Evolutionary conservation across 352 stramenopile genomes (phyloP).

Genomic region (Pythium sukuiense): DNA sequence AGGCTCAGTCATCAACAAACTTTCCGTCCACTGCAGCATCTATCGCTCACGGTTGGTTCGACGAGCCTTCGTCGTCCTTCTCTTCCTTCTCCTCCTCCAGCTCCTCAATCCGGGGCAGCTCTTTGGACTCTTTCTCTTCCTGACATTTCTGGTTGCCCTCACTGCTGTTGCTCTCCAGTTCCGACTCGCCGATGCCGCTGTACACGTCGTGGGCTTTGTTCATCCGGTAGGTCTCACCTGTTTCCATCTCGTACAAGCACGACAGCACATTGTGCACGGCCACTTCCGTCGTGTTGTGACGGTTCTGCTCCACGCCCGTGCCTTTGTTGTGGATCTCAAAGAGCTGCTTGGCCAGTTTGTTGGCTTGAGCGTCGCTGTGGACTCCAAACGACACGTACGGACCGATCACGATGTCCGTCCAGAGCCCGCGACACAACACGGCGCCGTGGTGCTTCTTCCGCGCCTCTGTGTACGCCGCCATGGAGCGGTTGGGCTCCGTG

Average conservation of each 20-base stretch:
- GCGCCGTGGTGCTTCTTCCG: constrained; percentile 76
- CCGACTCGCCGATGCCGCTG: constrained; percentile 76
- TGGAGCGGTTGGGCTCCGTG: constrained; percentile 87
- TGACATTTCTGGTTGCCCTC: constrained; percentile 8
- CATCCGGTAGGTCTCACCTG: constrained; percentile 85
- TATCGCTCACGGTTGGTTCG: constrained; percentile 23
- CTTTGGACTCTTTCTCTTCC: constrained; percentile 4
- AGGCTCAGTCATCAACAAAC: too few relatives aligned
- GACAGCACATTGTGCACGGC: constrained; percentile 92
- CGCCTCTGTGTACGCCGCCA: constrained; percentile 87
- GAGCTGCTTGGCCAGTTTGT: constrained; percentile 82
- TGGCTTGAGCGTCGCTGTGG: constrained; percentile 56
- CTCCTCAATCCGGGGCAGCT: constrained; percentile 28
- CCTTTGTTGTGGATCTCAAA: constrained; percentile 94
- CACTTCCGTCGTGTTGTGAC: constrained; percentile 92
- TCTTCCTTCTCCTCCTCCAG: constrained; percentile 24
- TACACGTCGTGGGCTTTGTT: constrained; percentile 87
- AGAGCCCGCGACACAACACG: constrained; percentile 84
- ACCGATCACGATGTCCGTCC: constrained; percentile 90
- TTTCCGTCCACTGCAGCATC: not conserved
- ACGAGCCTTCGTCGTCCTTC: not conserved
- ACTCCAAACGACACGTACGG: constrained; percentile 92
- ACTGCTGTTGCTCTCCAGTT: constrained; percentile 11
- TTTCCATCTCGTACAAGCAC: constrained; percentile 91
- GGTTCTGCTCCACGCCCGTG: constrained; percentile 92